Evolutionary conservation across 352 stramenopile species (phyloP), one percentile per base, ranked within the genome.

Genomic region (Plasmopara viticola): DNA sequence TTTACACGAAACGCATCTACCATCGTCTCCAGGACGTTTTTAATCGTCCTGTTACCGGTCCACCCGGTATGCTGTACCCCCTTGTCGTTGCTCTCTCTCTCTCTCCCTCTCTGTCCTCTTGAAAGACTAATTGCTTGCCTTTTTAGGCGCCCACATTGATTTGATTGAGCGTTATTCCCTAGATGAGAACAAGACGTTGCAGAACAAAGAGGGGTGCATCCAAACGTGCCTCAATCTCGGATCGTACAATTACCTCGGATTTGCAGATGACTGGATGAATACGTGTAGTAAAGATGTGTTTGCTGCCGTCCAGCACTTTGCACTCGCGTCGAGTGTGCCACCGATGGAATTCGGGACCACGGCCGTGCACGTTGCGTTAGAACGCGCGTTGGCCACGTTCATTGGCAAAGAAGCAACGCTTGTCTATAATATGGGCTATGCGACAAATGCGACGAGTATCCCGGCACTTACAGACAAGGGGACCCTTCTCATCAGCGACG

Each of bases 201-300:
- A 84, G 46, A 74, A 86, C 45, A 87, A 86, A 38, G 69, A 86
- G 18, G 77, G 75, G 28, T 75, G 64, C 47, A 66, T 80, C 29
- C 76, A 87, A 14, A 66, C 74, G 43, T 98, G 94, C 62, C 67
- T 98, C 15, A 99, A 99, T 74, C 70, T 99, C 2, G 96, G 96
- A 35, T 98, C 87, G 48, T 99, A 99, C 84, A 99, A 99, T 79
- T 99, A 99, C 73, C 72, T 99, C 12, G 97, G 97, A 18, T 99
- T 99, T 72, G 97, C 95, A 1, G 97, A 99, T 65, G 96, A 99
- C 73, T 99, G 96, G 96, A 90, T 98, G 66, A 81, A 91, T 57
- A 98, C 94, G 38, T 99, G 97, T 76, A 81, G 77, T 56, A 73
- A 86, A 28, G 71, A 86, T 18, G 97, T 99, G 9, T 81, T 98